These are phyloP conservation scores for Globisporangium polare DNA, from an alignment of 352 stramenopile genomes.

Conservation along the genomic window DNA sequence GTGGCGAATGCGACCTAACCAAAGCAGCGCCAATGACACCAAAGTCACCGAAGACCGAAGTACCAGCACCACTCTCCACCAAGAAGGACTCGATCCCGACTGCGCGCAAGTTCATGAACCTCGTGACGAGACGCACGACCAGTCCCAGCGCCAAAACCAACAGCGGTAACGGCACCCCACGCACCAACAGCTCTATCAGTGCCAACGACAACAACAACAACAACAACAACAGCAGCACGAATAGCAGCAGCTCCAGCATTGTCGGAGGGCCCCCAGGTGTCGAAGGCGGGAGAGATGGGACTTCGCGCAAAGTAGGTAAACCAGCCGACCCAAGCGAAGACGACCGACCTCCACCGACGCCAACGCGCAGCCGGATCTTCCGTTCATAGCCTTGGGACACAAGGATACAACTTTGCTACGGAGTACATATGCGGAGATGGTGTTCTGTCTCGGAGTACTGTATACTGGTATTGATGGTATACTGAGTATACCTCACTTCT, in stretches of 20 bases:
- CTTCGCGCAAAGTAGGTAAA: neutral
- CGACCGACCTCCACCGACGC: neutral
- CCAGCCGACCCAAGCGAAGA: constrained; percentile 5
- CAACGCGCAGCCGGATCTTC: constrained; percentile 7
- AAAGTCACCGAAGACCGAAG: constrained; percentile 2
- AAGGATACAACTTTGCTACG: too few relatives aligned
- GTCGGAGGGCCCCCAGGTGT: neutral
- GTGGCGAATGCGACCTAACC: neutral
- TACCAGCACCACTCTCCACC: constrained; percentile 1
- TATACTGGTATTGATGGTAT: too few relatives aligned
- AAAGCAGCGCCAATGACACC: neutral
- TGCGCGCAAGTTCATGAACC: constrained; percentile 18
- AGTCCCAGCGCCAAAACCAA: constrained; percentile 17
- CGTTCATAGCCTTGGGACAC: neutral
- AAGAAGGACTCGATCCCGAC: constrained; percentile 17
- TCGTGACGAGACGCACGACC: constrained; percentile 22
- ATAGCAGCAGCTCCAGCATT: constrained; percentile 13
- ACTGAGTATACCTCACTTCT: too few relatives aligned
- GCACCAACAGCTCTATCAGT: constrained; percentile 10
- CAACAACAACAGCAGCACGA: constrained; percentile 8
- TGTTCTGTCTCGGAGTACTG: too few relatives aligned
- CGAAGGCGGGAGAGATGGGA: neutral
- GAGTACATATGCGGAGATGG: too few relatives aligned
- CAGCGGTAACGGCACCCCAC: constrained; percentile 12
- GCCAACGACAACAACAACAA: constrained; percentile 19